Evolutionary conservation across 1,284 basidiomycete genomes (phyloP), one percentile per base, ranked within the genome.

Genomic region (Hemileia vastatrix): DNA sequence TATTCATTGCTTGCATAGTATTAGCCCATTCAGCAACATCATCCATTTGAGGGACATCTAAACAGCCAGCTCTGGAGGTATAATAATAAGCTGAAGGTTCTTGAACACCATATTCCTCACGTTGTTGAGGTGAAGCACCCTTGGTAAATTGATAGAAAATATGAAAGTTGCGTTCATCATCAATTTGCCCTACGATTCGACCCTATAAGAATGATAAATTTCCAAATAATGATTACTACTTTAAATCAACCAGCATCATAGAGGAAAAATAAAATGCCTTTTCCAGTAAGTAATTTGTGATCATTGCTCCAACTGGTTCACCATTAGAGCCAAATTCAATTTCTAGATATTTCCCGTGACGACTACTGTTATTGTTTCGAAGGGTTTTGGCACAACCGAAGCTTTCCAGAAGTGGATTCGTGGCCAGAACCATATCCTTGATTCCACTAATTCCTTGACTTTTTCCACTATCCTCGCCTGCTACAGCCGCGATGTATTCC

Each of bases 91-190:
- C 85, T 67, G 97, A 92, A 1, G 95, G 95, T 1, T 90, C 92
- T 78, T 97, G 92, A n/a, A 99, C 79, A 47, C 95, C 95, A 72
- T 93, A 95, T 64, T 85, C 83, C 78, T 98, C 94, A 77, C 91
- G 83, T 77, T 96, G 90, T 58, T 86, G 86, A 50, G 86, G 81
- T 4, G 87, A 85, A 3, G 95, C 95, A 4, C 86, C 92, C 77
- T 97, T 98, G 47, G 95, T 96, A 77, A 98, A 94, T 76, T 99
- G 95, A 77, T 98, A 99, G 80, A 99, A 98, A 67, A 99, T 95
- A 76, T 99, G 95, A 77, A 99, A 99, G 77, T 95, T 90, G 66
- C 95, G 84, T 78, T 99, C 95, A 70, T 90, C 88, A 72, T 90
- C 87, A 64, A 98, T 90, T 76, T 99, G 95, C 18, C 92, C 91